Evolutionary conservation across 352 stramenopile species (phyloP).

Genomic region (Pilasporangium apinafurcum): DNA sequence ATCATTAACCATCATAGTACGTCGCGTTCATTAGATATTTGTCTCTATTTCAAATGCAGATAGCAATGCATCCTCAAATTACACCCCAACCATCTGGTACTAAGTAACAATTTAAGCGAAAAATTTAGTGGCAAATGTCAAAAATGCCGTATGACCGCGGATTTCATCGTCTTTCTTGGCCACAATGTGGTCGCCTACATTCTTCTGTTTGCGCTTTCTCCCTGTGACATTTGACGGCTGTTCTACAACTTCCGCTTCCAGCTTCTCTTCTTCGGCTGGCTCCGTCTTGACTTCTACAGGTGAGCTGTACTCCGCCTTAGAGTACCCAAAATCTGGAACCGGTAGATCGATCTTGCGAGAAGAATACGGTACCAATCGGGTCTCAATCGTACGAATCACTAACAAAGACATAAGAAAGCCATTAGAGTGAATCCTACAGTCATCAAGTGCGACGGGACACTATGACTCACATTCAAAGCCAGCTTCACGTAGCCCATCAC

Average conservation of each 20-base stretch:
- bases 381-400: conserved; percentile 91
- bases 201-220: conserved; percentile 50
- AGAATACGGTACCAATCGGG: conserved; percentile 85
- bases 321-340: conserved; percentile 65
- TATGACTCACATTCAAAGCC: conserved; percentile 51
- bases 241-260: conserved; percentile 8
- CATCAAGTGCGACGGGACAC: background rate
- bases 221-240: conserved; percentile 7
- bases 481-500: conserved; percentile 52
- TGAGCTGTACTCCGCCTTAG: conserved; percentile 3
- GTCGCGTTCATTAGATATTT: too few species aligned
- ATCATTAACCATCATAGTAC: too few species aligned
- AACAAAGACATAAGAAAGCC: conserved; percentile 1
- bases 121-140: conserved; percentile 85
- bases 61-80: too few species aligned
- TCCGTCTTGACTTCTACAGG: conserved; percentile 7
- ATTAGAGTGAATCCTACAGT: background rate
- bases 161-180: conserved; percentile 86
- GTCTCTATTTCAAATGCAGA: too few species aligned
- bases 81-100: too few species aligned
- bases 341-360: conserved; percentile 59
- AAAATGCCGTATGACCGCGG: conserved; percentile 79
- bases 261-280: conserved; percentile 4
- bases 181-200: conserved; percentile 53
- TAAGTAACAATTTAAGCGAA: conserved; percentile 46